Evolutionary conservation across 345 rosid genomes (phyloP), one percentile per base, ranked within the genome.

Genomic region (Erysimum cheiranthoides): DNA sequence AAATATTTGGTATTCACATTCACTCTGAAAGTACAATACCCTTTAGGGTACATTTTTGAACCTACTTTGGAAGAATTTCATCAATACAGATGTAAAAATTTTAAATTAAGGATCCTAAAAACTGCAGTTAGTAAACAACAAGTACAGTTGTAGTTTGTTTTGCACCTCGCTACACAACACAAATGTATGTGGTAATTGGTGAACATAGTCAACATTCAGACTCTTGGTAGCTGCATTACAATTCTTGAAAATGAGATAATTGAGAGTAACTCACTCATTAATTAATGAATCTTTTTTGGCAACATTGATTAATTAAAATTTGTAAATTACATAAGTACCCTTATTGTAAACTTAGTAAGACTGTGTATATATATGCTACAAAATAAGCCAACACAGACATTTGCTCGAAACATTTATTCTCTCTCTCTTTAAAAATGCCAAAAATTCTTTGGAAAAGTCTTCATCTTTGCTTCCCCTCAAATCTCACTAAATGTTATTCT

Each of bases 371-470:
- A 75, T 52, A 68, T 68, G 40, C n/a, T 10, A 28, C 68, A 31
- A 45, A 57, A 61, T 64, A 63, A 54, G 32, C 71, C 61, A 77
- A 34, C 75, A 69, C 42, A 62, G 35, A 42, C 38, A 68, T 28
- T 57, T 74, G 67, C 59, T 66, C 35, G 5, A 62, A 18, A 62
- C 59, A 61, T 61, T 35, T 18, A 42, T 40, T 21, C 46, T 66
- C 50, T 39, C 32, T 47, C 66, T 53, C 51, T 36, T 6, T 16
- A 10, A 79, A 82, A 74, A 93, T 91, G 97, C 78, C 91, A 6
- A 76, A 70, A 52, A 47, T 88, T 40, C 66, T 90, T 69, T 86
- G 87, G 89, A 93, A 87, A 75, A 89, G 81, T 78, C 73, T 93
- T 27, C 76, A 83, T 62, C 84, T 74, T 16, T 87, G 93, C 68